These are phyloP conservation scores for Penicillium glabrum DNA, from an alignment of 2,329 filamentous ascomycete species.

Conservation along the genomic window DNA sequence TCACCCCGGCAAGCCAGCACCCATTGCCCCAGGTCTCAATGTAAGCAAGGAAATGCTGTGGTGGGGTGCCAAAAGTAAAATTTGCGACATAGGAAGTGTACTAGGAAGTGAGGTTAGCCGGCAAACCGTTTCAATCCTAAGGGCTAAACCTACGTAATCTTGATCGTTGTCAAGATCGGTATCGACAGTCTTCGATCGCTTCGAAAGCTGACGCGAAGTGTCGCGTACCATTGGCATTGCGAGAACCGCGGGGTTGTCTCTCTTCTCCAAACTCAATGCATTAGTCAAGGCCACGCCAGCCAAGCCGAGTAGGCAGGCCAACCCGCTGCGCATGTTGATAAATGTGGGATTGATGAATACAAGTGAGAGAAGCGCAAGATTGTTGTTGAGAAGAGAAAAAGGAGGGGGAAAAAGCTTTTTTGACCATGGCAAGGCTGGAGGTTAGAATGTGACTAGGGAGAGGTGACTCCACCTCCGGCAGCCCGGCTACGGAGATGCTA, in stretches of 20 bases:
- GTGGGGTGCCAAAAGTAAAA: constrained; percentile 3
- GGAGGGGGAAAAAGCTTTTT: neutral
- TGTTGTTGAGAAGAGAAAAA: neutral
- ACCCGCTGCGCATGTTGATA: constrained; percentile 10
- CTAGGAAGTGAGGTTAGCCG: neutral
- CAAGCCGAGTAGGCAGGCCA: constrained; percentile 8
- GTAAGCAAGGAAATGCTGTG: neutral
- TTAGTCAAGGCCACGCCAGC: neutral
- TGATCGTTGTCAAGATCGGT: neutral
- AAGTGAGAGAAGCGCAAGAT: neutral
- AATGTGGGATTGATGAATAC: neutral
- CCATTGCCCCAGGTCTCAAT: neutral
- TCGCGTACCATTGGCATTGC: constrained; percentile 1
- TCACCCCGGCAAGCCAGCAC: neutral
- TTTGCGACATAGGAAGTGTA: neutral
- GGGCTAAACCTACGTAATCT: neutral
- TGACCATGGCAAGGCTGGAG: neutral
- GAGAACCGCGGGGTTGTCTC: constrained; percentile 7
- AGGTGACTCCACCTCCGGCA: neutral
- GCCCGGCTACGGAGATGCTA: neutral
- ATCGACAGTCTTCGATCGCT: neutral
- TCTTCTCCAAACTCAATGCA: constrained; percentile 8
- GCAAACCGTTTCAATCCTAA: neutral
- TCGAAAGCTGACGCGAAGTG: neutral
- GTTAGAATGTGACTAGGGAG: neutral